Conservation (phyloP, 495 filamentous ascomycete species). For the Penicillium argentinense region DNA sequence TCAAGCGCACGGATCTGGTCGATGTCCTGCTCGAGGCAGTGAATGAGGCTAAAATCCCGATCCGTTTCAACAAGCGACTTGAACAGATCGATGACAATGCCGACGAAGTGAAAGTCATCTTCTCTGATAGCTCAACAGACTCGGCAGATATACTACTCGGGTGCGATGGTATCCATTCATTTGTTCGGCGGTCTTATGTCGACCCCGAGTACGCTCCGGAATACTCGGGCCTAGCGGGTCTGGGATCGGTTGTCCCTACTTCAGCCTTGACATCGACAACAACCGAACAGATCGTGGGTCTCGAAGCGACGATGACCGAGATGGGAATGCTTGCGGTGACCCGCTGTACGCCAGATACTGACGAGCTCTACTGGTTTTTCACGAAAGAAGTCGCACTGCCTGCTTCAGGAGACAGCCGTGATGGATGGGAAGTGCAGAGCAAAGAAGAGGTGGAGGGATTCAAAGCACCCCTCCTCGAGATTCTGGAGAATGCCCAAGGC, state of each 20-base stretch:
- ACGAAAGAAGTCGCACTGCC: slow-evolving; percentile 27
- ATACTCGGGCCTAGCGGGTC: slow-evolving; percentile 36
- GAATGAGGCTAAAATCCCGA: slow-evolving; percentile 18
- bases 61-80: slow-evolving; percentile 25
- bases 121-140: slow-evolving; percentile 29
- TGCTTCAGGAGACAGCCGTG: slow-evolving; percentile 25
- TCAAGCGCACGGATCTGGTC: slow-evolving; percentile 30
- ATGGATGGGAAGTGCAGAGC: slow-evolving; percentile 44
- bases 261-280: slow-evolving; percentile 11
- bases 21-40: slow-evolving; percentile 26
- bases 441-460: slow-evolving; percentile 38
- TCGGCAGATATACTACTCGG: slow-evolving; percentile 54
- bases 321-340: slow-evolving; percentile 51
- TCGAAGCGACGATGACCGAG: slow-evolving; percentile 44
- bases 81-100: slow-evolving; percentile 13
- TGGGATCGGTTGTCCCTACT: slow-evolving; percentile 43
- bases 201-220: slow-evolving; percentile 28
- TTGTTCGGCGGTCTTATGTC: slow-evolving; percentile 27
- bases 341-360: slow-evolving; percentile 25
- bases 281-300: slow-evolving; percentile 15
- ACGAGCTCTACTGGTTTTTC: slow-evolving; percentile 33
- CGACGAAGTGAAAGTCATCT: slow-evolving; percentile 20
- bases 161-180: slow-evolving; percentile 57
- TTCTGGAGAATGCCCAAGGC: slow-evolving; percentile 36
- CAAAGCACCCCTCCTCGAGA: slow-evolving; percentile 27